phyloP scores from a whole-genome alignment of 169 alveolate genomes.

The Fabrea salina region DNA sequence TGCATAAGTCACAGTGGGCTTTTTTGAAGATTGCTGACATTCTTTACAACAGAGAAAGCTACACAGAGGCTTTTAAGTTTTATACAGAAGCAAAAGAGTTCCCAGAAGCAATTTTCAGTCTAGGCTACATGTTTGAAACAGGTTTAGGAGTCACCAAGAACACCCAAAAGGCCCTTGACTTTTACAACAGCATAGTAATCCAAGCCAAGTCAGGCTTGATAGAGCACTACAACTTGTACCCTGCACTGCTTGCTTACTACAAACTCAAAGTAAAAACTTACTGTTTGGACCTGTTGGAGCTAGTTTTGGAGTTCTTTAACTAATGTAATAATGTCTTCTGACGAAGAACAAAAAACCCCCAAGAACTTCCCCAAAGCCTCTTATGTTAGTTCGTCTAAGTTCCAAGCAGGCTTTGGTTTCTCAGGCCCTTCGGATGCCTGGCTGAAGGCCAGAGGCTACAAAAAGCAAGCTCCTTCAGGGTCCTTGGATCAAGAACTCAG shows the following conservation, averaged over 20 bases:
- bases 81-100: background rate
- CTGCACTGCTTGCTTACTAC: background rate
- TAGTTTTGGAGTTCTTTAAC: no score
- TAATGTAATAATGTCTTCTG: no score
- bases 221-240: background rate
- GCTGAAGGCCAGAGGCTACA: slow-evolving; percentile 5
- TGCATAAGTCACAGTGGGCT: background rate
- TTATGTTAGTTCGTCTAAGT: no score
- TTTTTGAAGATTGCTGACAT: background rate
- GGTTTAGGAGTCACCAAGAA: background rate
- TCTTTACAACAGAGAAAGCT: background rate
- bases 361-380: no score
- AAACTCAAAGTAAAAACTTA: background rate
- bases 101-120: background rate
- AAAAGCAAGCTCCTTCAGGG: background rate
- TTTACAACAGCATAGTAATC: background rate
- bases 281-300: no score
- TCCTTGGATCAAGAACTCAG: background rate
- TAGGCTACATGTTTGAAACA: background rate
- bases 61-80: background rate
- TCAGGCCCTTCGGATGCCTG: slow-evolving; percentile 27
- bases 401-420: slow-evolving; percentile 20
- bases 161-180: background rate
- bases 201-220: background rate
- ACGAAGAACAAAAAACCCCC: no score